Evolutionary conservation across 2,329 filamentous ascomycete species (phyloP), one percentile per base, ranked within the genome.

Genomic region (Lachnellula occidentalis): DNA sequence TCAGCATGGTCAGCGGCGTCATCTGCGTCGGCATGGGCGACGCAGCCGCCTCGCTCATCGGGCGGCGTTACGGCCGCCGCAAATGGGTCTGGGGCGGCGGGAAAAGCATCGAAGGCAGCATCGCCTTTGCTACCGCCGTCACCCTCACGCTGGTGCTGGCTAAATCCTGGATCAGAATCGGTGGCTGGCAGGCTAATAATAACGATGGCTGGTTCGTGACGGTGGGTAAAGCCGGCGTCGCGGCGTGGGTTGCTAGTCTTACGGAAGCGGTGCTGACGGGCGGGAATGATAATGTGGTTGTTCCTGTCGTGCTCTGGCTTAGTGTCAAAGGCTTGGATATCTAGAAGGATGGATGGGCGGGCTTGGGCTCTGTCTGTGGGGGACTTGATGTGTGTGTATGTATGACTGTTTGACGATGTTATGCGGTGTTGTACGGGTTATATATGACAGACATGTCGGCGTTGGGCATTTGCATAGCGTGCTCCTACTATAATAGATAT

Each of bases 21-120:
- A 80, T 97, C 27, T 97, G 94, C 69, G 94, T 99, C 2, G 94
- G 94, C 1, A 85, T 99, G 71, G 94, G 94, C 39, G 94, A 99
- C 67, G 92, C 94, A 0, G 94, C 92, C 0, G 94, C 94, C 1
- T 95, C 88, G 14, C 78, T 99, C 1, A 86, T 97, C 50, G 94
- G 94, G 1, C 80, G 94, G 34, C 83, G 92, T 17, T 96, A 86
- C 69, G 94, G 94, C 3, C 84, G 85, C 27, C 80, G 82, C 34
- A 97, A 96, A 75, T 99, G 94, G 94, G 80, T 92, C 22, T 99
- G 94, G 94, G 89, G 90, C 14, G 94, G 94, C 4, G 92, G 92
- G 14, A 99, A 99, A 78, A 96, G 90, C 59, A 77, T 99, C 1
- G 92, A 99, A 71, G 94, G 94, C 53, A 86, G 82, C 61, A 62